These are phyloP conservation scores for Colletotrichum cereale DNA, from an alignment of 2,329 filamentous ascomycete genomes.

Conservation along the genomic window DNA sequence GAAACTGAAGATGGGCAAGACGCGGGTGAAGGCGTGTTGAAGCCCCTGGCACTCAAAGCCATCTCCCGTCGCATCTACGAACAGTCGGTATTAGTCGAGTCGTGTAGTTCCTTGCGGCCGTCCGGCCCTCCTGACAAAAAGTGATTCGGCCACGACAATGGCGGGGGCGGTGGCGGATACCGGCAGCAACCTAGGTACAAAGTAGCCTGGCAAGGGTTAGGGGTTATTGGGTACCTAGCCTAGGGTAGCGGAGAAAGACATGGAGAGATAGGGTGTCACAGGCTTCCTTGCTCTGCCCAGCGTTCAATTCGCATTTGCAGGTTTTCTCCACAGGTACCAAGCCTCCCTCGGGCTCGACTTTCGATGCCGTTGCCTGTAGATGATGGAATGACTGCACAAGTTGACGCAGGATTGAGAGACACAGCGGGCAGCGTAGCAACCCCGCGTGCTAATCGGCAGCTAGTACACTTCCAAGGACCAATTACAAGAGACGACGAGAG, in stretches of 20 bases:
- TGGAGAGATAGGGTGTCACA: constrained; percentile 10
- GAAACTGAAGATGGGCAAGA: background rate
- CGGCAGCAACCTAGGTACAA: too few species aligned
- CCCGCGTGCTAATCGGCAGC: background rate
- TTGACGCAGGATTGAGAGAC: constrained; percentile 14
- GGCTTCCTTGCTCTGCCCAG: background rate
- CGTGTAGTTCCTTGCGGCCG: constrained; percentile 24
- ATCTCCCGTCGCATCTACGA: constrained; percentile 16
- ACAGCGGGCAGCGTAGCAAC: background rate
- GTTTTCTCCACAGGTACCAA: background rate
- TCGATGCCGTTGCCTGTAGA: background rate
- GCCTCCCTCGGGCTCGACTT: background rate
- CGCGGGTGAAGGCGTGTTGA: constrained; percentile 15
- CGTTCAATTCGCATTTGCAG: background rate
- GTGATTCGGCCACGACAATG: constrained; percentile 6
- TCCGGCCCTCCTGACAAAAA: constrained; percentile 12
- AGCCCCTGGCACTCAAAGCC: background rate
- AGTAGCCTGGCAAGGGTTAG: too few species aligned
- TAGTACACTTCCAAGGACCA: background rate
- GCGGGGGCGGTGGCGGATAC: constrained; percentile 12
- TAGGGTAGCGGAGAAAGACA: background rate
- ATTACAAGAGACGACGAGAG: background rate
- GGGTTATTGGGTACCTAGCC: too few species aligned
- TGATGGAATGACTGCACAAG: constrained; percentile 8
- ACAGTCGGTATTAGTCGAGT: constrained; percentile 29